Evolutionary conservation across 352 stramenopile genomes (phyloP).

Genomic region (Phytophthora vignae): DNA sequence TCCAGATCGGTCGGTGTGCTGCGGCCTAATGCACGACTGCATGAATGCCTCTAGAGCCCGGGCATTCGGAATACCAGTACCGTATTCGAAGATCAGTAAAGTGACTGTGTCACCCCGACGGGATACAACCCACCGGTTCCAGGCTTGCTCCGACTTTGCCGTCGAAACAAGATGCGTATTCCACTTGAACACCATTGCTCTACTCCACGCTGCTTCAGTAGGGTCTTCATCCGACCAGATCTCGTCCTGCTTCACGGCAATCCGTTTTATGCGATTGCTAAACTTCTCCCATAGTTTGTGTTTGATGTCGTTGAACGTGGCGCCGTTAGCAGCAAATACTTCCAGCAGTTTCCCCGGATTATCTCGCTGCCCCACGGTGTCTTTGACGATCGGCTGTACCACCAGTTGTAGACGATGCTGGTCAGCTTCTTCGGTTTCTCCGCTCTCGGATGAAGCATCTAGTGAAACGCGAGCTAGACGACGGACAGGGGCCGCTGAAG

Average conservation of each 20-base stretch:
- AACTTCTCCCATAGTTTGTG: not conserved
- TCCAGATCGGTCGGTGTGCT: not conserved
- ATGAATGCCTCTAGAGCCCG: not conserved
- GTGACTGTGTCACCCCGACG: not conserved
- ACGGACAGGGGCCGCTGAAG: too few relatives aligned
- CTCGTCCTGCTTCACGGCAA: not conserved
- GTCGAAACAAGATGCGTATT: not conserved
- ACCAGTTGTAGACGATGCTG: not conserved
- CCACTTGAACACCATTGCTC: not conserved
- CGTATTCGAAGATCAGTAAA: conserved; percentile 6
- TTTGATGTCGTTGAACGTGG: not conserved
- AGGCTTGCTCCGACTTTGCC: not conserved
- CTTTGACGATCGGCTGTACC: not conserved
- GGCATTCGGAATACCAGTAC: not conserved
- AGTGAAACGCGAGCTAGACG: not conserved
- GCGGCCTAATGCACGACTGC: not conserved
- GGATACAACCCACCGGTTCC: not conserved
- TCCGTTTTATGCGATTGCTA: not conserved
- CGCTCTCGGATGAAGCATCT: not conserved
- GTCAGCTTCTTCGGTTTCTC: not conserved
- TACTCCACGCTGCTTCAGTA: not conserved
- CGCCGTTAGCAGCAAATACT: not conserved
- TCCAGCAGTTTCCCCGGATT: not conserved
- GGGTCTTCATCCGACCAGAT: not conserved
- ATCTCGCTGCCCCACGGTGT: not conserved